phyloP scores from a whole-genome alignment of 106 monocot species.

The Dactylorhiza incarnata region DNA sequence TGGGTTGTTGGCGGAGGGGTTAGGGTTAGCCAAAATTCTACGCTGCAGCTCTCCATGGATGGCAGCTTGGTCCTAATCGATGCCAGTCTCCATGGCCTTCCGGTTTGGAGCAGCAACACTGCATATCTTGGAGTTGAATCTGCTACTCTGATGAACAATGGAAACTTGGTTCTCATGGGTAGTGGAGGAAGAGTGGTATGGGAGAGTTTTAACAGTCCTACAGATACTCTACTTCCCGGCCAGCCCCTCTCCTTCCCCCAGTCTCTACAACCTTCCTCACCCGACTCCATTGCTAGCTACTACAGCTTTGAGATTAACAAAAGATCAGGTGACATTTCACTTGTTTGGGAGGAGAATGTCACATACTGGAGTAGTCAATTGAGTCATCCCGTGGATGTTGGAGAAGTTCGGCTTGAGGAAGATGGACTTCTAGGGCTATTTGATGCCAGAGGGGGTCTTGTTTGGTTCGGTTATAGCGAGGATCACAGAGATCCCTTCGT shows the following conservation, averaged over 20 bases:
- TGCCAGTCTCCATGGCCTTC: not conserved
- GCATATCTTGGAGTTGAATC: constrained; percentile 10
- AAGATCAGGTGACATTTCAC: constrained; percentile 24
- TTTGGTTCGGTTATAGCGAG: constrained; percentile 21
- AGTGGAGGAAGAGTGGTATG: constrained; percentile 13
- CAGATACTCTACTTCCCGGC: constrained; percentile 32
- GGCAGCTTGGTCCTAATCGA: constrained; percentile 32
- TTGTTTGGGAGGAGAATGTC: constrained; percentile 45
- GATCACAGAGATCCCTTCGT: constrained; percentile 35
- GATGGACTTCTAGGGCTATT: constrained; percentile 28
- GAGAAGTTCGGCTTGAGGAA: constrained; percentile 22
- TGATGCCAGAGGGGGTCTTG: constrained; percentile 6
- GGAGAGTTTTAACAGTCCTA: constrained; percentile 33
- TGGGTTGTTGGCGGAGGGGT: constrained; percentile 41
- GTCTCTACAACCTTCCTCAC: constrained; percentile 22
- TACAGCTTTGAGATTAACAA: constrained; percentile 24
- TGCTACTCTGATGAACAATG: constrained; percentile 18
- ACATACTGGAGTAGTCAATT: constrained; percentile 35
- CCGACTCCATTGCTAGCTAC: constrained; percentile 23
- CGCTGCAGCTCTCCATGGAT: constrained; percentile 22
- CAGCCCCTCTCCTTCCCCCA: constrained; percentile 28
- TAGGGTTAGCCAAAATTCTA: constrained; percentile 26
- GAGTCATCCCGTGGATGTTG: not conserved
- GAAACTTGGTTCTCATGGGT: constrained; percentile 23
- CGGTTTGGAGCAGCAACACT: constrained; percentile 38